Evolutionary conservation across 345 rosid genomes (phyloP), one percentile per base, ranked within the genome.

Genomic region (Rhizophora apiculata): DNA sequence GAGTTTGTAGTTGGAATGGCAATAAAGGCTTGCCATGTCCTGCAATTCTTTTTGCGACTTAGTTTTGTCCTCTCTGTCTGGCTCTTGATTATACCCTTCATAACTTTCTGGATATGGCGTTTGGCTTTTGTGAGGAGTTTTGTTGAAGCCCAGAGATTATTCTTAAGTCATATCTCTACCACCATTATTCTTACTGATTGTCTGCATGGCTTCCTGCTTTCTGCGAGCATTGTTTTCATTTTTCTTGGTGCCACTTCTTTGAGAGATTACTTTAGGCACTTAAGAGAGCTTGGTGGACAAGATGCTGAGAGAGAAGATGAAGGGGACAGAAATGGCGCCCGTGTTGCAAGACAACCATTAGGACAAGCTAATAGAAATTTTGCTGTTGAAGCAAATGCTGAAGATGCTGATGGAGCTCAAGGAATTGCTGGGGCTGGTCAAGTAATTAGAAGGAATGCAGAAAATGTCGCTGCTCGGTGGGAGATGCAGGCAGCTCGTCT

Each of bases 401-500:
- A 88, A 73, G 99, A 92, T 76, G 96, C 81, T 60, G 89, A 74
- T 46, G 98, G 82, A 54, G 90, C 80, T 7, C 96, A 85, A 72
- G 97, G 90, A 59, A 79, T 86, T 85, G 96, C 83, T 61, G 98
- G 81, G 57, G 90, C 84, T 67, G 98, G 91, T 75, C 96, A 89
- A 78, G 60, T 84, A 6, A 82, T 70, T 63, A 79, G 96, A 80
- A 82, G 96, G 71, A 92, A 92, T 80, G 96, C 99, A 63, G 99
- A 90, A 87, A 95, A 95, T 83, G 96, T 88, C 71, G 92, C 97
- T 68, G 99, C 97, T 65, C 87, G 93, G 68, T 90, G 91, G 96
- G 99, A 95, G 84, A 88, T 92, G 84, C 99, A 88, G 85, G 99
- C 98, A 61, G 99, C 96, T 75, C 97, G 98, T 76, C 89, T 95